Conservation (phyloP, 306 rosid genomes). For the Bauhinia variegata region DNA sequence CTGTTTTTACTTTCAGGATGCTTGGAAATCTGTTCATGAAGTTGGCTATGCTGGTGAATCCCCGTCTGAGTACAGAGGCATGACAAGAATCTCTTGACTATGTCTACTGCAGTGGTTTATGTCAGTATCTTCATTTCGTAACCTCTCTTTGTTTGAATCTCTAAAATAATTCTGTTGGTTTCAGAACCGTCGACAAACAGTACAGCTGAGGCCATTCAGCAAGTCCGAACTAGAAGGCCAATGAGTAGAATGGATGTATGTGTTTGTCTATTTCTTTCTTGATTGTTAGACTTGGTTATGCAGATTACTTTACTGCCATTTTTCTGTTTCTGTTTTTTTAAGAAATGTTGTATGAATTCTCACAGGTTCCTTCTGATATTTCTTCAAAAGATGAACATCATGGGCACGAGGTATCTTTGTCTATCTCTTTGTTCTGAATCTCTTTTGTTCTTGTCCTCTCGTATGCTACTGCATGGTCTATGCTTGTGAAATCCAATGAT, state of each 20-base stretch:
- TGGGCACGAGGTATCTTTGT: conserved; percentile 57
- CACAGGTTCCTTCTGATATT: conserved; percentile 83
- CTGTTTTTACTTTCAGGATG: conserved; percentile 51
- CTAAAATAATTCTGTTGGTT: conserved; percentile 33
- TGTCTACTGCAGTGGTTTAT: no score
- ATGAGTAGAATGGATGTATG: conserved; percentile 89
- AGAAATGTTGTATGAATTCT: conserved; percentile 32
- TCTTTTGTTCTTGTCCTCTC: conserved; percentile 5
- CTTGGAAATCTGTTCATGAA: conserved; percentile 68
- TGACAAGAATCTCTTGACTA: conserved; percentile 35
- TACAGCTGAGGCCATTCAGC: conserved; percentile 66
- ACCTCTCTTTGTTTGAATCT: conserved; percentile 18
- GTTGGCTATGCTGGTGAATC: conserved; percentile 48
- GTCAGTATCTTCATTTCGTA: conserved; percentile 28
- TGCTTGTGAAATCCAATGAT: no score
- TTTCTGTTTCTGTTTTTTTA: conserved; percentile 10
- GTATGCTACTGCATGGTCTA: not conserved
- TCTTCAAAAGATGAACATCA: conserved; percentile 60
- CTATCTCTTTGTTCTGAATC: conserved; percentile 19
- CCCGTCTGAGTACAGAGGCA: conserved; percentile 71
- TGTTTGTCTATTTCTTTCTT: conserved; percentile 27
- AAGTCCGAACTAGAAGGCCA: conserved; percentile 66
- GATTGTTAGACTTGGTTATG: conserved; percentile 16
- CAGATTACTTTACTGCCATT: conserved; percentile 13
- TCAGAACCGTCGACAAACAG: conserved; percentile 67